phyloP scores from a whole-genome alignment of 2,329 filamentous ascomycete species.

The Exophiala lecanii-corni region DNA sequence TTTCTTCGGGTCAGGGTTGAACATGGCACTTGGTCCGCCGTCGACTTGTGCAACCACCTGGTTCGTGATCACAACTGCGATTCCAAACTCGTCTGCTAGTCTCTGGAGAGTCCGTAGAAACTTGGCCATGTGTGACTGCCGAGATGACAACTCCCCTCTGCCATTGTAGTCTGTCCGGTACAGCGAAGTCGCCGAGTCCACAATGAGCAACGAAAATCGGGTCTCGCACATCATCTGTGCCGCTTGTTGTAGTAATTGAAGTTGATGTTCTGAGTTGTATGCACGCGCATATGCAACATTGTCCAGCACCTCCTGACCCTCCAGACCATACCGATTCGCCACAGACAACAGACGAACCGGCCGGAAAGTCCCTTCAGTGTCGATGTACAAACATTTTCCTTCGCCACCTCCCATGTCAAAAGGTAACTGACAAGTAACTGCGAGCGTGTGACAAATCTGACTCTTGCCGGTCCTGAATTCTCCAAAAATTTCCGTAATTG shows the following conservation, averaged over 20 bases:
- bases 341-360: conserved; percentile 87
- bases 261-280: conserved; percentile 97
- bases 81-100: conserved; percentile 73
- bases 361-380: conserved; percentile 95
- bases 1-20: conserved; percentile 98
- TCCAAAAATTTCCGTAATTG: conserved; percentile 95
- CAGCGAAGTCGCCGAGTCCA: conserved; percentile 91
- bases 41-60: conserved; percentile 98
- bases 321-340: conserved; percentile 88
- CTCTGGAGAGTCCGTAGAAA: conserved; percentile 47
- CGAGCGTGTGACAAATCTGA: conserved; percentile 97
- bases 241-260: conserved; percentile 90
- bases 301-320: conserved; percentile 94
- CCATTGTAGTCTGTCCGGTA: conserved; percentile 96
- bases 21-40: conserved; percentile 93
- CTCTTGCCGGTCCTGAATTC: conserved; percentile 98
- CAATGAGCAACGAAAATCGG: conserved; percentile 88
- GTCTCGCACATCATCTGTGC: conserved; percentile 99
- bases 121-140: conserved; percentile 59
- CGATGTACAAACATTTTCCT: conserved; percentile 97
- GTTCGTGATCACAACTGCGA: conserved; percentile 97
- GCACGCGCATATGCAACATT: conserved; percentile 97
- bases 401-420: conserved; percentile 99
- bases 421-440: conserved; percentile 93
- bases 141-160: conserved; percentile 90